Conservation (phyloP, 257 asterid species). For the Parsonsia alboflavescens region DNA sequence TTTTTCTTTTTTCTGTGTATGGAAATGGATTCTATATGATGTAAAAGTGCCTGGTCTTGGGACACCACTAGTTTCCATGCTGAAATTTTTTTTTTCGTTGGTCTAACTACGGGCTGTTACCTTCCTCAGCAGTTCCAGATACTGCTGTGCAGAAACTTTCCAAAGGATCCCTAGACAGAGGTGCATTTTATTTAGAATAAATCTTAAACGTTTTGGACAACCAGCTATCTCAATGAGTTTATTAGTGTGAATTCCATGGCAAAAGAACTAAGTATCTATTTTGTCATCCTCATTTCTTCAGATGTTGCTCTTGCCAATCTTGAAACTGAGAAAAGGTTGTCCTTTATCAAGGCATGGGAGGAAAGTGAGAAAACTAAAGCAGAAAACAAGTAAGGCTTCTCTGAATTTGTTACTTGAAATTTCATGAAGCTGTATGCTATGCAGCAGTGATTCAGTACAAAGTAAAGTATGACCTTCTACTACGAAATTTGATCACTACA, state of each 20-base stretch:
- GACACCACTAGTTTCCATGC: background rate
- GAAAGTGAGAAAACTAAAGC: conserved; percentile 68
- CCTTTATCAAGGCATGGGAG: conserved; percentile 84
- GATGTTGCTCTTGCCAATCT: conserved; percentile 78
- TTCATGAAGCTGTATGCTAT: conserved; percentile 5
- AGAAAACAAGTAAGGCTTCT: conserved; percentile 64
- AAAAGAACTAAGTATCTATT: conserved; percentile 1
- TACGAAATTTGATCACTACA: background rate
- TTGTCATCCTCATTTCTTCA: conserved; percentile 23
- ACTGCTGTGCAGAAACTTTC: conserved; percentile 37
- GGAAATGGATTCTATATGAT: background rate
- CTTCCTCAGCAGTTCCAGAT: conserved; percentile 40
- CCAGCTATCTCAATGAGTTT: background rate
- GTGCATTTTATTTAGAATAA: conserved; percentile 21
- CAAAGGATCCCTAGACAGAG: conserved; percentile 73
- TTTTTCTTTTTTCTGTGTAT: background rate
- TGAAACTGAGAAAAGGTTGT: conserved; percentile 51
- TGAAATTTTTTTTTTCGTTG: background rate
- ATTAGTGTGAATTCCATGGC: background rate
- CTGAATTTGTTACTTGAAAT: background rate
- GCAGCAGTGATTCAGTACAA: background rate
- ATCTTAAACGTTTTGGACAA: conserved; percentile 15
- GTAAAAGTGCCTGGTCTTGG: background rate
- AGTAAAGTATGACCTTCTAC: background rate
- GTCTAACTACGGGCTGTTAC: background rate